Evolutionary conservation across 2,329 filamentous ascomycete species (phyloP), one percentile per base, ranked within the genome.

Genomic region (Diplodia scrobiculata): DNA sequence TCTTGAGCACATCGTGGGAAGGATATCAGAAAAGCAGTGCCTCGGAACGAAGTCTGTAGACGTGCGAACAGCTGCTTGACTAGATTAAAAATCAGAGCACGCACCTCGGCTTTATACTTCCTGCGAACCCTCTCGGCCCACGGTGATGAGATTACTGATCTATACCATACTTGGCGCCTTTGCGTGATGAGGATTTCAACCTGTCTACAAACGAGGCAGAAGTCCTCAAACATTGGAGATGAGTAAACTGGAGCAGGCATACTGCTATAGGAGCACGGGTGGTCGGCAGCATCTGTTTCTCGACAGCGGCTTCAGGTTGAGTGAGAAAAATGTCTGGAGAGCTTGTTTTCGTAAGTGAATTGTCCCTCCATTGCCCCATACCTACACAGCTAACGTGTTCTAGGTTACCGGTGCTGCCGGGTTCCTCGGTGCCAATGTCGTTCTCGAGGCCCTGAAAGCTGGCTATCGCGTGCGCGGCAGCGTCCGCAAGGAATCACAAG

Each of bases 401-500:
- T 11, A 66, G 64, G 13, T 66, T 5, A 66, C 66, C 14, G 66
- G 63, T 25, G 66, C 66, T 25, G 63, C 66, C 27, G 63, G 54
- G 11, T 67, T 67, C 25, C 10, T 67, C 11, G 63, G 66, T 7
- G 21, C 63, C n/a, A 34, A 67, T 10, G 45, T 66, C 10, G 63
- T 67, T n/a, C 41, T 66, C 10, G 63, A 66, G n/a, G 48, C 55
- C 2, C 54, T 67, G 19, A 36, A 63, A 27, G 66, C 66, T 32
- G 66, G 66, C 47, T 67, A 66, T 34, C 66, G 66, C 27, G 55
- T 66, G 36, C 63, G 66, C 0, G 66, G 36, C 25, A 67, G 53
- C 10, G 66, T 63, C 21, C 66, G 66, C 5, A 68, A 67, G 45
- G 65, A 68, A 63, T 47, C 67, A 1, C 69, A 72, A 45, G 67